Evolutionary conservation across 1,284 basidiomycete genomes (phyloP).

Genomic region (Cutaneotrichosporon curvatum): DNA sequence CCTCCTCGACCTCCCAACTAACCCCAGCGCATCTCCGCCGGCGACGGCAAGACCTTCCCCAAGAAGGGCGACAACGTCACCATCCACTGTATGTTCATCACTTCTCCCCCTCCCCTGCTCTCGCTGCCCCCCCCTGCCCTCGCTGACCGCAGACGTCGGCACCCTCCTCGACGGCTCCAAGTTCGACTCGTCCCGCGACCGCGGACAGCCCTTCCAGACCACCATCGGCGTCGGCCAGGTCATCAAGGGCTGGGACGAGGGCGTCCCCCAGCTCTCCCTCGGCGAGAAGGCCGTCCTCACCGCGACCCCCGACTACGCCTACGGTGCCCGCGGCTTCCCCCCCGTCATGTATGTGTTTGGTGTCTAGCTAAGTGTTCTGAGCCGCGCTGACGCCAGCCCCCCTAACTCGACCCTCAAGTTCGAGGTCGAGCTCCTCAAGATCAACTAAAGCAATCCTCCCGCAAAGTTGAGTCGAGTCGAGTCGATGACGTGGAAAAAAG

Average conservation of each 20-base stretch:
- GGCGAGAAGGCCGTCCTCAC: conserved; percentile 68
- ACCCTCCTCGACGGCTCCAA: conserved; percentile 47
- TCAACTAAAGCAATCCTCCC: conserved; percentile 40
- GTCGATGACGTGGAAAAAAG: too few relatives aligned
- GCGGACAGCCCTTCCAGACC: conserved; percentile 59
- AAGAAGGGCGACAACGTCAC: conserved; percentile 39
- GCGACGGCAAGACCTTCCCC: conserved; percentile 47
- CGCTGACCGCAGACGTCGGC: conserved; percentile 39
- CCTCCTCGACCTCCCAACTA: neutral
- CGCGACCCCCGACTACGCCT: conserved; percentile 37
- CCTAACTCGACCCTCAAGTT: conserved; percentile 50
- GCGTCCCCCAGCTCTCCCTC: conserved; percentile 67
- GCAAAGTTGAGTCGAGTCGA: too few relatives aligned
- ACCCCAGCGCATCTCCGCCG: conserved; percentile 36
- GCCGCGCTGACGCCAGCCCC: conserved; percentile 38
- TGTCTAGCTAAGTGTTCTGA: too few relatives aligned
- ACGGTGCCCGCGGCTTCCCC: conserved; percentile 54
- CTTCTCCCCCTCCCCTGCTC: too few relatives aligned
- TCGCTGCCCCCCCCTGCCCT: neutral
- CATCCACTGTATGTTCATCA: conserved; percentile 50
- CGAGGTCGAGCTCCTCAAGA: conserved; percentile 52
- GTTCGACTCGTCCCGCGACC: conserved; percentile 49
- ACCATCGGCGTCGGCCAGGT: conserved; percentile 69
- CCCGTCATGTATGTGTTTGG: conserved; percentile 57
- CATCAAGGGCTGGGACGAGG: conserved; percentile 87